phyloP scores from a whole-genome alignment of 2,329 filamentous ascomycete species.

The Aspergillus brasiliensis region DNA sequence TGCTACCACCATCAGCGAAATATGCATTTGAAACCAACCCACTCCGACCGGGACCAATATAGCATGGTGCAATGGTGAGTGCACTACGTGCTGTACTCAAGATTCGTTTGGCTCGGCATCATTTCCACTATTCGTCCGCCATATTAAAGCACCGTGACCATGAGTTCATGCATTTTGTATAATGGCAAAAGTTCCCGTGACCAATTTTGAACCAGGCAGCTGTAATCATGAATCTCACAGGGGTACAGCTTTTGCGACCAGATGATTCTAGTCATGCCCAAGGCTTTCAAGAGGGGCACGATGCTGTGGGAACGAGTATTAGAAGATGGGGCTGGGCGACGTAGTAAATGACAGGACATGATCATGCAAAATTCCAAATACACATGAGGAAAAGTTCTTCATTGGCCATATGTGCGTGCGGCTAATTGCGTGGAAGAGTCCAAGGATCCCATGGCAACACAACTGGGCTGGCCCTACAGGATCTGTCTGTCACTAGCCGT shows the following conservation, averaged over 20 bases:
- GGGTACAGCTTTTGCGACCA: not conserved
- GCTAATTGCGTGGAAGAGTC: too few relatives aligned
- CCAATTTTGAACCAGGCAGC: not conserved
- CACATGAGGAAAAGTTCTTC: too few relatives aligned
- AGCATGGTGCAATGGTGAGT: too few relatives aligned
- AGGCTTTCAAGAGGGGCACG: not conserved
- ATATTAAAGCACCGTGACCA: not conserved
- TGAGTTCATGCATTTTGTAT: not conserved
- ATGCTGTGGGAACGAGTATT: not conserved
- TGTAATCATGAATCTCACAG: not conserved
- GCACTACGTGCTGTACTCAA: not conserved
- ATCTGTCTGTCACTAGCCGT: too few relatives aligned
- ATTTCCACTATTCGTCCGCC: not conserved
- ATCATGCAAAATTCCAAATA: too few relatives aligned
- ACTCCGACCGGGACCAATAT: not conserved
- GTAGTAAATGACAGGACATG: not conserved
- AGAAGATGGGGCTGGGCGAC: not conserved
- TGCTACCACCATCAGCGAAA: not conserved
- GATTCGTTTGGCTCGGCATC: not conserved
- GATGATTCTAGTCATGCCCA: not conserved
- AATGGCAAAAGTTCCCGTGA: not conserved
- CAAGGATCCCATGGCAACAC: too few relatives aligned
- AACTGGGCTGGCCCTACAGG: too few relatives aligned
- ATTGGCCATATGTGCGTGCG: too few relatives aligned
- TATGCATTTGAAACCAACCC: not conserved